Conservation (phyloP, 2,329 filamentous ascomycete species). For the Talaromyces islandicus region DNA sequence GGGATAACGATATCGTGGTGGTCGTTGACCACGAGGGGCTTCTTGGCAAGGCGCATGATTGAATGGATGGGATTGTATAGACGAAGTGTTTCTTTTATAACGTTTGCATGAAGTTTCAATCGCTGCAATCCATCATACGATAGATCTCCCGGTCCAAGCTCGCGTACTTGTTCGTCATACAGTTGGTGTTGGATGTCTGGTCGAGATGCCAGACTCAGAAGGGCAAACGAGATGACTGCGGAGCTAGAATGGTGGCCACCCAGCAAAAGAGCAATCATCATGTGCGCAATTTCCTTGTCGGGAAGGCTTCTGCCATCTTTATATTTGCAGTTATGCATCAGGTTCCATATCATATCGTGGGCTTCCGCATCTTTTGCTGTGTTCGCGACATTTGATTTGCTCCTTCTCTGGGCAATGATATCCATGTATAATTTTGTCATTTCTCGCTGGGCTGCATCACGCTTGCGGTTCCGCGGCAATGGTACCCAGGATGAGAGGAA, state of each 20-base stretch:
- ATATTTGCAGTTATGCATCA: conserved; percentile 72
- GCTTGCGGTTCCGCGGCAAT: conserved; percentile 78
- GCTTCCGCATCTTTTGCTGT: conserved; percentile 42
- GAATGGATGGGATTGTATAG: conserved; percentile 91
- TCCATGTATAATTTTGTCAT: conserved; percentile 78
- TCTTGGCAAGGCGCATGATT: conserved; percentile 87
- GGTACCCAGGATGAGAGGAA: conserved; percentile 78
- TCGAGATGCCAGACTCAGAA: conserved; percentile 70
- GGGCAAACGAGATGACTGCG: conserved; percentile 77
- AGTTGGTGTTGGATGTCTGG: conserved; percentile 78
- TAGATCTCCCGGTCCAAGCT: conserved; percentile 68
- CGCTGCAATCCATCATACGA: conserved; percentile 71
- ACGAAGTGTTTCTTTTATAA: conserved; percentile 87
- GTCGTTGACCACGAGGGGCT: conserved; percentile 64
- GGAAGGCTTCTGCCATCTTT: conserved; percentile 75
- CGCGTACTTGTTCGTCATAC: conserved; percentile 71
- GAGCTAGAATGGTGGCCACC: conserved; percentile 86
- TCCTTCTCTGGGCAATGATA: conserved; percentile 69
- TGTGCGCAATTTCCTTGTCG: conserved; percentile 79
- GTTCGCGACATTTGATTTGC: conserved; percentile 31
- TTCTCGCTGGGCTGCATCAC: conserved; percentile 72
- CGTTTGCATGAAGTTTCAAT: conserved; percentile 73
- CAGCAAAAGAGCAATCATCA: conserved; percentile 93
- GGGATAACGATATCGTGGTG: conserved; percentile 74
- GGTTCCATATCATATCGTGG: conserved; percentile 81